Conservation (phyloP, 2,329 filamentous ascomycete species). For the Fusarium guadeloupense region DNA sequence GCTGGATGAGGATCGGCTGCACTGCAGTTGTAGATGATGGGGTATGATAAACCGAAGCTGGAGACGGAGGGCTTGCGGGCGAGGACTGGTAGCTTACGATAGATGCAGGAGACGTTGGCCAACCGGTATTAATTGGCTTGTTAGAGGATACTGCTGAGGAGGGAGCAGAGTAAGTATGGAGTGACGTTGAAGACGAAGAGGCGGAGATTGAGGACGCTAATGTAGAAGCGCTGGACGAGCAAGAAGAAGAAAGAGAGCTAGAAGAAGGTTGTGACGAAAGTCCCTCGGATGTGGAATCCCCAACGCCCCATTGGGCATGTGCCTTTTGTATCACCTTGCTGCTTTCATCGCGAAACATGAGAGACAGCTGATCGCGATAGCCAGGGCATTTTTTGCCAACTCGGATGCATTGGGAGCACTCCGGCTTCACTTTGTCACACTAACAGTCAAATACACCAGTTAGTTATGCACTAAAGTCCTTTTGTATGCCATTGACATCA, state of each 20-base stretch:
- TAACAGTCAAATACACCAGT: slow-evolving; percentile 39
- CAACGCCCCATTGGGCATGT: slow-evolving; percentile 59
- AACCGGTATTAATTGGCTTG: slow-evolving; percentile 29
- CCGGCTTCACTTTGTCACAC: slow-evolving; percentile 69
- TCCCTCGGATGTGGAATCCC: slow-evolving; percentile 35
- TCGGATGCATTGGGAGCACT: slow-evolving; percentile 70
- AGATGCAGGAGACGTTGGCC: slow-evolving; percentile 32
- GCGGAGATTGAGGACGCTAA: slow-evolving; percentile 18
- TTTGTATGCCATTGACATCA: background rate
- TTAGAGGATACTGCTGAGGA: slow-evolving; percentile 29
- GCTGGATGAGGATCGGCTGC: slow-evolving; percentile 2
- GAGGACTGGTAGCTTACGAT: slow-evolving; percentile 18
- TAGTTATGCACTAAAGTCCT: slow-evolving; percentile 5
- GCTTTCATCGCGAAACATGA: slow-evolving; percentile 74
- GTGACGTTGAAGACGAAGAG: slow-evolving; percentile 26
- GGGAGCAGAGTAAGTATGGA: slow-evolving; percentile 16
- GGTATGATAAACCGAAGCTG: slow-evolving; percentile 11
- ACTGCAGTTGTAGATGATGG: background rate
- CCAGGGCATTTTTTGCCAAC: slow-evolving; percentile 69
- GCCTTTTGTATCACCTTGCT: slow-evolving; percentile 68
- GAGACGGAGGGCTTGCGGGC: slow-evolving; percentile 33
- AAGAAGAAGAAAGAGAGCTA: slow-evolving; percentile 33
- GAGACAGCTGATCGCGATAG: slow-evolving; percentile 70
- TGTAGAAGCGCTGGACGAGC: slow-evolving; percentile 33
- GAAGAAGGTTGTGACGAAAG: slow-evolving; percentile 38